Conservation (phyloP, 176 grass and related monocot genomes). For the Cenchrus fungigraminus region DNA sequence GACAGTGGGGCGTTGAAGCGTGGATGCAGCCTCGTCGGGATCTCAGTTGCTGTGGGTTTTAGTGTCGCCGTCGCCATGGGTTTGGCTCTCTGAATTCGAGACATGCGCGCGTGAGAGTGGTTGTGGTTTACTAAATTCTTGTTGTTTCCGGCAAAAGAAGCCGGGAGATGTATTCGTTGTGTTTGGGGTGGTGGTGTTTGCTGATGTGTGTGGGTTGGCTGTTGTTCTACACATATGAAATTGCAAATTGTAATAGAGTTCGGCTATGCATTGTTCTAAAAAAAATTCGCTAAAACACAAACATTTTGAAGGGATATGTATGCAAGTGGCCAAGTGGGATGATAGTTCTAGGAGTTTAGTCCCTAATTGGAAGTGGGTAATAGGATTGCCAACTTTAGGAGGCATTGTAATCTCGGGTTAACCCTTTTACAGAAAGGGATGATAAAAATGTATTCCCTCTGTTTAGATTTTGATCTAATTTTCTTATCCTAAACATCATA, state of each 20-base stretch:
- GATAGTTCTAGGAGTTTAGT: too few relatives aligned
- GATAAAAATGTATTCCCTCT: too few relatives aligned
- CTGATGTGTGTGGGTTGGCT: not conserved
- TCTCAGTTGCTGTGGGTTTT: slow-evolving; percentile 26
- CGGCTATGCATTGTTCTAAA: not conserved
- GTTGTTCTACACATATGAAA: not conserved
- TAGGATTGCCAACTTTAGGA: too few relatives aligned
- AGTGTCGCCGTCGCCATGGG: slow-evolving; percentile 22
- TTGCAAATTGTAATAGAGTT: slow-evolving; percentile 18
- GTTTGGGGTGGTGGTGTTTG: slow-evolving; percentile 14
- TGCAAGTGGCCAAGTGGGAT: too few relatives aligned
- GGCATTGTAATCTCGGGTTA: too few relatives aligned
- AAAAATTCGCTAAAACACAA: not conserved
- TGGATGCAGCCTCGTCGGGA: slow-evolving; percentile 21
- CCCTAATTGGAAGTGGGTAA: too few relatives aligned
- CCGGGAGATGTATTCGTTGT: slow-evolving; percentile 29
- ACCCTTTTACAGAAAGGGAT: too few relatives aligned
- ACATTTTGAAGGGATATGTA: not conserved
- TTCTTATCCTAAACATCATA: too few relatives aligned
- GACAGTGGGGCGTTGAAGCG: slow-evolving; percentile 56
- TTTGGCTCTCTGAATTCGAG: slow-evolving; percentile 31
- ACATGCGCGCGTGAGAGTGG: not conserved
- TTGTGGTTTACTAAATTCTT: not conserved
- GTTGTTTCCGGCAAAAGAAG: slow-evolving; percentile 39
- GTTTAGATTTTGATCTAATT: too few relatives aligned